Conservation (phyloP, 1,139 yeast species). For the Taiozyma sp. region DNA sequence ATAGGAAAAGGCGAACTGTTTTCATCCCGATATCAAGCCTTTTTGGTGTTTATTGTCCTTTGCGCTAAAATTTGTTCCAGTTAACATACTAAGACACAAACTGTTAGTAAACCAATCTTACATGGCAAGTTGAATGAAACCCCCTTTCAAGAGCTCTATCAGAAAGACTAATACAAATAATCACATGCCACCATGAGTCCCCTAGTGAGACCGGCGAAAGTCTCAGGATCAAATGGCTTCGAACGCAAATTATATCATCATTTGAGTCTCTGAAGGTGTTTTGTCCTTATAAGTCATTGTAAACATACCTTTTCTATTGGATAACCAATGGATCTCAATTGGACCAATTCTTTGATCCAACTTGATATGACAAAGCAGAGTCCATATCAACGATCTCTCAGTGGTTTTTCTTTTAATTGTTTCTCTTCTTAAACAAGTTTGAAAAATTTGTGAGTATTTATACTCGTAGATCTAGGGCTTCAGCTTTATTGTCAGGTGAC, state of each 20-base stretch:
- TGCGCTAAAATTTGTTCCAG: no score
- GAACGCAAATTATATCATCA: slow-evolving; percentile 69
- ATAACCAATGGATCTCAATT: neutral
- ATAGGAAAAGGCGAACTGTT: slow-evolving; percentile 29
- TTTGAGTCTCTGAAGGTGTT: slow-evolving; percentile 2
- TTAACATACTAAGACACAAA: no score
- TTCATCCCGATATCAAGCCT: slow-evolving; percentile 26
- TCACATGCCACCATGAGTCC: slow-evolving; percentile 35
- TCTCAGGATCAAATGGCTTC: slow-evolving; percentile 28
- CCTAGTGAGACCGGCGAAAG: slow-evolving; percentile 24
- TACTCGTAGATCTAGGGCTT: no score
- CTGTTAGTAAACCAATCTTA: no score
- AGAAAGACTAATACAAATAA: slow-evolving; percentile 19
- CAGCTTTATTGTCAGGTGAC: no score
- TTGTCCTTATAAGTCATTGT: neutral
- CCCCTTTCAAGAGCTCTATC: neutral
- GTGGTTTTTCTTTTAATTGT: neutral
- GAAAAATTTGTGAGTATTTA: no score
- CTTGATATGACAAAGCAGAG: neutral
- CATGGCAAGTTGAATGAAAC: neutral
- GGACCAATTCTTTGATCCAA: no score
- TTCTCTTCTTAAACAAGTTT: no score
- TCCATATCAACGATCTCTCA: neutral
- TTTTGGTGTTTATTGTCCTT: neutral
- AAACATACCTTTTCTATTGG: neutral